Conservation (phyloP, 2,329 filamentous ascomycete species). For the Fusarium nisikadoi region DNA sequence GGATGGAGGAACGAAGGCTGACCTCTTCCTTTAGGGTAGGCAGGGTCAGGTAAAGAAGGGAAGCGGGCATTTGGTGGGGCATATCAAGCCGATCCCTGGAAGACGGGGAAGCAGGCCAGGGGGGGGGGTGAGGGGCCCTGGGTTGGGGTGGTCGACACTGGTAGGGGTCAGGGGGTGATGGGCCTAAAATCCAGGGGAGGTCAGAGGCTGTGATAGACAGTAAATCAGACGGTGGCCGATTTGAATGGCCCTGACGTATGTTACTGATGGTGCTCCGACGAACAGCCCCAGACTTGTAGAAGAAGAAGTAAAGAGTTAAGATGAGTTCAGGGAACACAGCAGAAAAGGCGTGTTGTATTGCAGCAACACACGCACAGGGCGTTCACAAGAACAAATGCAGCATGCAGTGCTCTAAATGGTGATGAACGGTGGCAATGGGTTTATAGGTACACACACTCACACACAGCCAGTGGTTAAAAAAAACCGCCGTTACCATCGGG, state of each 20-base stretch:
- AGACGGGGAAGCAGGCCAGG: too few relatives aligned
- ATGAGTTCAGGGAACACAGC: not conserved
- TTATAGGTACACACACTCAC: not conserved
- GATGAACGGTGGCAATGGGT: slow-evolving; percentile 28
- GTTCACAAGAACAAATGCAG: slow-evolving; percentile 4
- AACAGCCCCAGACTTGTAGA: not conserved
- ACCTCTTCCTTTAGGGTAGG: too few relatives aligned
- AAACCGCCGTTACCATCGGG: slow-evolving; percentile 30
- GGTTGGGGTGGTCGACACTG: not conserved
- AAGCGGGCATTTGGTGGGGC: too few relatives aligned
- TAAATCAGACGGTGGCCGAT: slow-evolving; percentile 24
- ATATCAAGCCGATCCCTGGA: too few relatives aligned
- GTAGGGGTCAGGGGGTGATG: slow-evolving; percentile 24
- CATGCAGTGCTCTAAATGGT: slow-evolving; percentile 8
- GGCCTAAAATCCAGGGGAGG: slow-evolving; percentile 11
- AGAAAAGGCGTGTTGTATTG: slow-evolving; percentile 2
- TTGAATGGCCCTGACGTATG: slow-evolving; percentile 15
- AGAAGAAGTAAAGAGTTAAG: not conserved
- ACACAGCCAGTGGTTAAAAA: not conserved
- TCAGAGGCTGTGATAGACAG: slow-evolving; percentile 3
- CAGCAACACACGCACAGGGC: slow-evolving; percentile 13
- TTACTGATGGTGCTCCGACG: not conserved
- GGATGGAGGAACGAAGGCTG: too few relatives aligned
- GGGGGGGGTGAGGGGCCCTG: too few relatives aligned
- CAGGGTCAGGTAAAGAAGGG: too few relatives aligned